Percentiles rank a stretch among this genome's conserved stretches.
Conservation (phyloP, 2,329 filamentous ascomycete genomes). For the Rasamsonia emersonii region DNA sequence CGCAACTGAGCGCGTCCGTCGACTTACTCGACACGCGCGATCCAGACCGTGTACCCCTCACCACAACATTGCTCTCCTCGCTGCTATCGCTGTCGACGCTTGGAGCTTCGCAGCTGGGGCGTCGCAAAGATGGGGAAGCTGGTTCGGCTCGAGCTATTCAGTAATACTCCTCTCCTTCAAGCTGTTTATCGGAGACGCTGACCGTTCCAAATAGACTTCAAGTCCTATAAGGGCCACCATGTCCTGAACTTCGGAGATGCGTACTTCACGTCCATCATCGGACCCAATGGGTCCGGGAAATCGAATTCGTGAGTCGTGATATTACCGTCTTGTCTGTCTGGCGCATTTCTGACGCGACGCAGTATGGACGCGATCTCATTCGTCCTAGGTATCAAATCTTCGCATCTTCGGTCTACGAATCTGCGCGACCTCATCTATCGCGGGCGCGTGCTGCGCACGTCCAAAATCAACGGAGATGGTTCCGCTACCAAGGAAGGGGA, state of each 20-base stretch:
- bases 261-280: conserved; percentile 98
- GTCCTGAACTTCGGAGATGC: conserved; percentile 90
- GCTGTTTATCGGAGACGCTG: conserved; percentile 18
- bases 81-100: conserved; percentile 3
- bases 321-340: neutral
- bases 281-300: conserved; percentile 98
- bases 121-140: conserved; percentile 79
- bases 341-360: conserved; percentile 16
- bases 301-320: conserved; percentile 70
- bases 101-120: conserved; percentile 12
- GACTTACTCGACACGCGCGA: too few species aligned
- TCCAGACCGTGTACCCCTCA: conserved; percentile 6
- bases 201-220: conserved; percentile 63
- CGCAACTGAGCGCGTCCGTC: too few species aligned
- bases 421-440: conserved; percentile 94
- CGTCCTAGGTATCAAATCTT: conserved; percentile 95
- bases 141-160: conserved; percentile 87
- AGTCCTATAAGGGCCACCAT: conserved; percentile 98
- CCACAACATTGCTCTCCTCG: conserved; percentile 1
- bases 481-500: conserved; percentile 51
- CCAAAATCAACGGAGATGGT: conserved; percentile 85
- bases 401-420: conserved; percentile 89
- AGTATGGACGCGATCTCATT: conserved; percentile 99
- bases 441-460: conserved; percentile 82
- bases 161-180: conserved; percentile 37